phyloP scores from a whole-genome alignment of 331 rosid species.

The Malus hybrid region DNA sequence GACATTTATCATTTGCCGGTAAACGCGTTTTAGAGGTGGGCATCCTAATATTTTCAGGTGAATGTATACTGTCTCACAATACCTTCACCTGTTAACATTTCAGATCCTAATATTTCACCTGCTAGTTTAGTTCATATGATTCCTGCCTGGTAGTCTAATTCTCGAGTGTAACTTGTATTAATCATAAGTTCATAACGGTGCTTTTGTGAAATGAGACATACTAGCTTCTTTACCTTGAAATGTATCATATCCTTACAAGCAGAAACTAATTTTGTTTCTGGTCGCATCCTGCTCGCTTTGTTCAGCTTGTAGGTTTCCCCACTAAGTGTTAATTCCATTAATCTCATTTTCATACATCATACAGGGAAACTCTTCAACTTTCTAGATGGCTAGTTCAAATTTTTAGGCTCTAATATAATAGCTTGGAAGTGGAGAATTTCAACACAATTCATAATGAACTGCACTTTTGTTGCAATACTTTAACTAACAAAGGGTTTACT shows the following conservation, averaged over 20 bases:
- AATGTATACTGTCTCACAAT: slow-evolving; percentile 10
- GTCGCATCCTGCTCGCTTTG: background rate
- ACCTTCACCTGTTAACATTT: background rate
- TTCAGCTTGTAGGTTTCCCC: background rate
- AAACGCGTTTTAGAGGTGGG: slow-evolving; percentile 88
- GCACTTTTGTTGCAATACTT: background rate
- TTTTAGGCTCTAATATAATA: background rate
- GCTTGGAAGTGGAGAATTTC: background rate
- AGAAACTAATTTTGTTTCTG: background rate
- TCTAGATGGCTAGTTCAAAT: background rate
- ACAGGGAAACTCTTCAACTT: background rate
- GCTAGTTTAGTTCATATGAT: background rate
- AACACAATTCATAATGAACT: background rate
- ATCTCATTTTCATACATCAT: background rate
- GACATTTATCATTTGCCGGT: slow-evolving; percentile 36
- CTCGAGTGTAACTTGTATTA: background rate
- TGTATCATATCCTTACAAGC: background rate
- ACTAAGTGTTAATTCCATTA: background rate
- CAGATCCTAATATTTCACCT: no score
- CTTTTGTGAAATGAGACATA: background rate
- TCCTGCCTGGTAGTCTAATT: background rate
- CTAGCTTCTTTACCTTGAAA: background rate
- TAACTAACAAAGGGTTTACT: background rate
- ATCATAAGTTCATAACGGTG: background rate
- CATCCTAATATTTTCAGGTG: slow-evolving; percentile 24